Evolutionary conservation across 2,329 filamentous ascomycete genomes (phyloP).

Genomic region (Cordyceps tenuipes): DNA sequence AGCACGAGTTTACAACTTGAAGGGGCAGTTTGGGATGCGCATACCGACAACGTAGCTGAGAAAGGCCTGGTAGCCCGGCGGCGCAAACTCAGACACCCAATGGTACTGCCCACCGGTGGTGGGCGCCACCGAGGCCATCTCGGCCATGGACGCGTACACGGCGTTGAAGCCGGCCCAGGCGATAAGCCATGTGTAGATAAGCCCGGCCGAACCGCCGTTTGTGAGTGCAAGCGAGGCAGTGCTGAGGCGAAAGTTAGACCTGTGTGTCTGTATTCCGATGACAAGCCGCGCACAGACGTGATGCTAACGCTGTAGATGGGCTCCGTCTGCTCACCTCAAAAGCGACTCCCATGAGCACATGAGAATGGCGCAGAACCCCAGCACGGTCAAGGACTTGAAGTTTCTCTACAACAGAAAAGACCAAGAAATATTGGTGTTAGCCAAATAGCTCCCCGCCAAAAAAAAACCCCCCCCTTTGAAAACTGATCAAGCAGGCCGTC

Average conservation of each 20-base stretch:
- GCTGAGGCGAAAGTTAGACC: background rate
- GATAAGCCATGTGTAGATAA: conserved; percentile 31
- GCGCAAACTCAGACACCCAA: conserved; percentile 44
- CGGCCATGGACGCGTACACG: conserved; percentile 31
- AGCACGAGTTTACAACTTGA: no score
- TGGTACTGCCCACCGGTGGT: conserved; percentile 46
- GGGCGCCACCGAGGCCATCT: conserved; percentile 40
- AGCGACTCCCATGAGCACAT: conserved; percentile 34
- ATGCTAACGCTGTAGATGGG: background rate
- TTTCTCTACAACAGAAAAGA: conserved; percentile 19
- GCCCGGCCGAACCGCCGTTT: conserved; percentile 33
- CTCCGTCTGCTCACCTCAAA: conserved; percentile 18
- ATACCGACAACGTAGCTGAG: conserved; percentile 35
- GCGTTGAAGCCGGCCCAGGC: conserved; percentile 25
- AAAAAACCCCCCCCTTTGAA: no score
- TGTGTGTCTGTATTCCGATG: background rate
- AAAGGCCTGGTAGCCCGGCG: conserved; percentile 35
- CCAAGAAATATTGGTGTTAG: background rate
- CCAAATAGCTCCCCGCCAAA: background rate
- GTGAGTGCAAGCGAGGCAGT: conserved; percentile 13
- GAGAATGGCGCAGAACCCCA: conserved; percentile 33
- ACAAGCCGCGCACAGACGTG: no score
- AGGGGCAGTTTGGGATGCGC: background rate
- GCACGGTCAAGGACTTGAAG: conserved; percentile 31
- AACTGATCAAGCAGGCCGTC: no score